Conservation (phyloP, 164 flowering plant species). For the Akebia trifoliata region DNA sequence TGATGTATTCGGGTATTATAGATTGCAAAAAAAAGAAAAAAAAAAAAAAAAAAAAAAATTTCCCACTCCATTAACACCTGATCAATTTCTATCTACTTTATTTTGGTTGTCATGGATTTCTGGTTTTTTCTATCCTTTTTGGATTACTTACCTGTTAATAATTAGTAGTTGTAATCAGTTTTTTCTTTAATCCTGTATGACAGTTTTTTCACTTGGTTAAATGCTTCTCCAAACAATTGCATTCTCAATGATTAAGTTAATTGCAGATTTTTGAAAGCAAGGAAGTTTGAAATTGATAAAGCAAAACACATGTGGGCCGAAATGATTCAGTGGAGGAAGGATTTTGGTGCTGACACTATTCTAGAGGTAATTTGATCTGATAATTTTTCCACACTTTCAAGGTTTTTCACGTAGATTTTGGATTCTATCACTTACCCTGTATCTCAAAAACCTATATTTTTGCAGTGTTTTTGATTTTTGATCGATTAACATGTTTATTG, state of each 20-base stretch:
- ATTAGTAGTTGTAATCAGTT: not conserved
- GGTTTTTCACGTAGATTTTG: not conserved
- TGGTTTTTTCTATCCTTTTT: not conserved
- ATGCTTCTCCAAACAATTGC: not conserved
- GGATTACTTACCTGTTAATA: not conserved
- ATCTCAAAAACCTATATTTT: no score
- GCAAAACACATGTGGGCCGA: conserved; percentile 76
- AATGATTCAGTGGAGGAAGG: conserved; percentile 82
- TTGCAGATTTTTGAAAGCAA: conserved; percentile 72
- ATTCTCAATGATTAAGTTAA: not conserved
- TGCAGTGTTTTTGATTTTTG: not conserved
- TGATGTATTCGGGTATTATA: no score
- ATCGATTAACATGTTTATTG: not conserved
- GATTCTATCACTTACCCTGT: not conserved
- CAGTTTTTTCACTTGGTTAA: not conserved
- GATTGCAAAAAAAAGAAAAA: no score
- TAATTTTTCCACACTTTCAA: not conserved
- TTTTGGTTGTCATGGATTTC: not conserved
- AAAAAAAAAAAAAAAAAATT: no score
- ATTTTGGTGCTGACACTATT: conserved; percentile 68
- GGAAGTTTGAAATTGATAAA: conserved; percentile 70
- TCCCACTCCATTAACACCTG: no score
- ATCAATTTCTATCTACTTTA: not conserved
- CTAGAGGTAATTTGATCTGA: conserved; percentile 39
- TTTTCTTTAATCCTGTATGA: not conserved